Evolutionary conservation across 352 stramenopile genomes (phyloP), one percentile per base, ranked within the genome.

Genomic region (Thalassiosira delicatula): DNA sequence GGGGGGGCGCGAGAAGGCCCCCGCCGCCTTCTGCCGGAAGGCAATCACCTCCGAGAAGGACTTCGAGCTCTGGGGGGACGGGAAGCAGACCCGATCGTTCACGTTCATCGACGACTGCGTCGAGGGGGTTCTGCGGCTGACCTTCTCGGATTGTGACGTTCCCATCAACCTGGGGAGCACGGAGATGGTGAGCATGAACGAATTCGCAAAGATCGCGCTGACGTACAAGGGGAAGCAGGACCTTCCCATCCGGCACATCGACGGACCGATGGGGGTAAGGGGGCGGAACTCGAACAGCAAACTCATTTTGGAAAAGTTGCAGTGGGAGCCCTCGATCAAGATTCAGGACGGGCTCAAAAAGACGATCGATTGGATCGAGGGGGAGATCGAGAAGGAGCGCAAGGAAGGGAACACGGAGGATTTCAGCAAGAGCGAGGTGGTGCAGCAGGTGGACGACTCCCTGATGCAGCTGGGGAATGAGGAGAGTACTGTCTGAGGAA

Each of bases 21-120:
- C 95, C 8, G 95, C 95, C 23, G 95, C 95, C 33, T 97, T 97
- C 83, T 97, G 94, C 81, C 91, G 95, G 51, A 97, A 97, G 88
- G 95, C 94, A 60, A 81, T 96, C 40, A 94, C 86, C 25, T 94
- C 90, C 14, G 93, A 76, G 9, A 84, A 92, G 33, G 85, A 96
- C 56, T 96, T 96, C 82, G 93, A 96, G 84, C 92, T 94, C 44
- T 95, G 92, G 92, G 94, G 94, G 54, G 92, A 96, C 81, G 94
- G 94, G 21, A 92, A 95, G 73, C 94, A 97, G 84, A 97, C 94
- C 30, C 92, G 94, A 32, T 95, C 88, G 44, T 97, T 97, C 83
- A 96, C 95, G 76, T 96, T 89, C 82, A 95, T 97, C 79, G 94
- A 97, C 80, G 94, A 97, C 83, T 97, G 94, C 81, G 93, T 97